A percentile compares a stretch with the other conserved stretches of the same genome.
Evolutionary conservation across 2,329 filamentous ascomycete species (phyloP).

Genomic region (Cercospora canescens): DNA sequence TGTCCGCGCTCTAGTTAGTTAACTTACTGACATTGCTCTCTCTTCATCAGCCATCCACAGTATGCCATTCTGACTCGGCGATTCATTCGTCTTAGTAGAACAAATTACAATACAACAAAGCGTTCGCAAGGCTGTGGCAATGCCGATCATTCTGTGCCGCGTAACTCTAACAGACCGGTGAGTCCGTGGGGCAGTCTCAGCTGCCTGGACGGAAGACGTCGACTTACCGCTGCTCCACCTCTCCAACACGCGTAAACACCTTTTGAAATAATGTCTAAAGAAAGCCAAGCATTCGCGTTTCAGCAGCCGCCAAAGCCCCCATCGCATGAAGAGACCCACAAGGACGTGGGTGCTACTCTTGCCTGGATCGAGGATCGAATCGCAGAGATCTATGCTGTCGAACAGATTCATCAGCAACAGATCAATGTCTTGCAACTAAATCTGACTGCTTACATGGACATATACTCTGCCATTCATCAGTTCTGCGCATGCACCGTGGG

Average conservation of each 20-base stretch:
- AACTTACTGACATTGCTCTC: too few relatives aligned
- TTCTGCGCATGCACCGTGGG: neutral
- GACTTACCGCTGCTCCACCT: neutral
- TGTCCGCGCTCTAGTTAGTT: too few relatives aligned
- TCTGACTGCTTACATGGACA: neutral
- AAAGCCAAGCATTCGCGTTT: neutral
- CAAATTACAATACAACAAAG: rapidly evolving
- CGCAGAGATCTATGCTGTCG: neutral
- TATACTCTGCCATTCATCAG: neutral
- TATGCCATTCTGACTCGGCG: neutral
- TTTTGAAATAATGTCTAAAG: neutral
- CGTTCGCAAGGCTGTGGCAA: neutral
- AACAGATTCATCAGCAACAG: neutral
- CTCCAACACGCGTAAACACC: neutral
- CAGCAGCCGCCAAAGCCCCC: neutral
- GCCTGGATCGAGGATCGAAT: neutral
- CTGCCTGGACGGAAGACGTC: neutral
- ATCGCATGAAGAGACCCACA: neutral
- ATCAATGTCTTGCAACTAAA: neutral
- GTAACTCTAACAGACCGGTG: neutral
- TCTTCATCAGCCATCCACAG: too few relatives aligned
- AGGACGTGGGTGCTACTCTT: neutral
- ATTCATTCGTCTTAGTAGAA: too few relatives aligned
- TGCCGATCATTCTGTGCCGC: neutral
- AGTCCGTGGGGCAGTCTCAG: neutral